These are phyloP conservation scores for Trypanosoma caninum DNA, from an alignment of 208 protist species.

Conservation along the genomic window DNA sequence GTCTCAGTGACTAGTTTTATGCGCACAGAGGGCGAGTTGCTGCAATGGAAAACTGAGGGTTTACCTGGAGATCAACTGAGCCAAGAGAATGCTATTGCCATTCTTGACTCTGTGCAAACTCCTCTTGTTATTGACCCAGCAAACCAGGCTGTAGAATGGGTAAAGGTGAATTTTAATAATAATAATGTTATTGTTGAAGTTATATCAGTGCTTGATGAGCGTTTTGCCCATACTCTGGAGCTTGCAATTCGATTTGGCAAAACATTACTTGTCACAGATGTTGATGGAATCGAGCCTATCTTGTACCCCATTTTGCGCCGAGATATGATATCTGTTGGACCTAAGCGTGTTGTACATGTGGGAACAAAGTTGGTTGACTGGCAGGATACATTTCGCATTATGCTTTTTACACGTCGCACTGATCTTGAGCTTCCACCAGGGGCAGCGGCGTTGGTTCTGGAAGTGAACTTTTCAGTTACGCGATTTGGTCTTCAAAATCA, in stretches of 20 bases:
- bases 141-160: slow-evolving; percentile 92
- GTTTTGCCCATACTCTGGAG: slow-evolving; percentile 95
- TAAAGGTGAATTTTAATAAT: slow-evolving; percentile 76
- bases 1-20: slow-evolving; percentile 85
- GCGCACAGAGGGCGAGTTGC: slow-evolving; percentile 91
- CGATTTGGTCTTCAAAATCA: slow-evolving; percentile 94
- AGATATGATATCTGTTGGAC: slow-evolving; percentile 89
- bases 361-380: slow-evolving; percentile 97
- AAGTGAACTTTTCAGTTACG: slow-evolving; percentile 98
- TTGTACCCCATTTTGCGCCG: slow-evolving; percentile 93
- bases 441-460: slow-evolving; percentile 83
- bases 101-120: slow-evolving; percentile 82
- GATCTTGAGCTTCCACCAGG: slow-evolving; percentile 87
- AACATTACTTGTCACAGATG: slow-evolving; percentile 95
- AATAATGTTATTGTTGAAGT: slow-evolving; percentile 79
- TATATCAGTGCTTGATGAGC: slow-evolving; percentile 88
- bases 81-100: slow-evolving; percentile 96
- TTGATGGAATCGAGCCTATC: slow-evolving; percentile 93
- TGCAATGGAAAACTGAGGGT: slow-evolving; percentile 95
- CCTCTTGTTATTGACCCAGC: slow-evolving; percentile 97
- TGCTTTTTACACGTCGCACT: slow-evolving; percentile 93
- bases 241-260: slow-evolving; percentile 98
- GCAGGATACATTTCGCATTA: slow-evolving; percentile 94
- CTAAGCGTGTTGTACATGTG: slow-evolving; percentile 92
- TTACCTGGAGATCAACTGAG: slow-evolving; percentile 94